These are phyloP conservation scores for Leucaena leucocephala DNA, from an alignment of 306 rosid species.

Conservation along the genomic window DNA sequence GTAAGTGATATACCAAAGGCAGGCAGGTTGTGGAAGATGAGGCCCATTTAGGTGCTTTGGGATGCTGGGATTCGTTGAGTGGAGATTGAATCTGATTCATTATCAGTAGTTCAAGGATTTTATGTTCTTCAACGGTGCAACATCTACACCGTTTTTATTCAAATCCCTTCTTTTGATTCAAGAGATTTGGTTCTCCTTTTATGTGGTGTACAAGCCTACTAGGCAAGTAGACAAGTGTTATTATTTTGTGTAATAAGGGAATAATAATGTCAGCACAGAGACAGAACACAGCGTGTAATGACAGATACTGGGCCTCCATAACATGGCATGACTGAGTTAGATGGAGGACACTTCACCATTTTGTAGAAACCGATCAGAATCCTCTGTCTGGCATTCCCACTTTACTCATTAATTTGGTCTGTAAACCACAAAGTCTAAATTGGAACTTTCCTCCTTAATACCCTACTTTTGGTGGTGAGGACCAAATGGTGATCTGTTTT, in stretches of 20 bases:
- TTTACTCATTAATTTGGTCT: background rate
- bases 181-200: background rate
- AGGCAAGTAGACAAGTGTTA: background rate
- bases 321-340: background rate
- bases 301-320: background rate
- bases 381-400: background rate
- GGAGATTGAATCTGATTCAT: background rate
- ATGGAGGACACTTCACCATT: background rate
- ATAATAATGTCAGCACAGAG: background rate
- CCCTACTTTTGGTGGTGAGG: background rate
- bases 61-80: background rate
- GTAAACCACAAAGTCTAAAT: background rate
- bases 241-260: background rate
- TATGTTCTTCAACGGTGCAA: background rate
- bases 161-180: background rate
- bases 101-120: background rate
- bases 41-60: background rate
- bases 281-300: background rate
- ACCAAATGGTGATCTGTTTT: background rate
- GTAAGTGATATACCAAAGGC: background rate
- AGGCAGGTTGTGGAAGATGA: background rate
- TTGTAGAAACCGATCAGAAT: background rate
- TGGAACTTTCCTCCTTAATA: background rate
- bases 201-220: background rate
- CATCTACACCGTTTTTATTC: no score